Base-by-base conservation (phyloP, 2,329 filamentous ascomycete genomes). In the Pezicula radicicola region DNA sequence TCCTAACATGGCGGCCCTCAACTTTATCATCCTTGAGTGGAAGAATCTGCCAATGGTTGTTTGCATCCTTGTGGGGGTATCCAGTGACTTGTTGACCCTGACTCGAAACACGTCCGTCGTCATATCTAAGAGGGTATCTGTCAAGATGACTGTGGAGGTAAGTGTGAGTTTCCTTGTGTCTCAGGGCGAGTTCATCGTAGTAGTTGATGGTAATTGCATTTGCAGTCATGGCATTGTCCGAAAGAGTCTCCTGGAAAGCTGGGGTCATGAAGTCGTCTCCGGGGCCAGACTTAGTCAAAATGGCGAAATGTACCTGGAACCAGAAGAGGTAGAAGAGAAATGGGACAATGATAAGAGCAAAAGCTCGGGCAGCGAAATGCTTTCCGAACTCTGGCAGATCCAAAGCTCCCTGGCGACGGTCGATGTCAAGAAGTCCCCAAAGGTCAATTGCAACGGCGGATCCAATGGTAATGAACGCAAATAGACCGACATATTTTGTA, bases 301-400 rank as follows among this genome's bases (percentile, higher is more conserved):
- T 90, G 42, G 90, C 80, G 70, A 99, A 99, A 75, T 99, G 94
- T 28, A 99, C 92, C 79, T 99, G 94, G 85, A 99, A 99, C 94
- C 94, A 99, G 80, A 99, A 97, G 44, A 99, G 83, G 72, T 99
- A 99, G 73, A 99, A 95, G 66, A 97, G 78, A 78, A 99, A 97
- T 13, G 94, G 94, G 60, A 97, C 83, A 60, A 96, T 69, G 62
- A 97, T 90, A 51, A 99, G 78, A 13, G 89, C 92, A 58, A 95
- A 76, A n/a, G 86, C 83, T 48, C 94, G 89, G 56, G 94, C 94
- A 37, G 76, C 81, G 68, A 99, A 95, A 73, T 99, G 94, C 75
- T 95, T 93, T 59, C 79, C 83, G 68, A 97, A 97, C 40, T 89
- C 80, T 46, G 82, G 76, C 61, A 99, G 78, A 62, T 77, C 86